Conservation (phyloP, 2,329 filamentous ascomycete genomes). For the Penicillium hesseltinei region DNA sequence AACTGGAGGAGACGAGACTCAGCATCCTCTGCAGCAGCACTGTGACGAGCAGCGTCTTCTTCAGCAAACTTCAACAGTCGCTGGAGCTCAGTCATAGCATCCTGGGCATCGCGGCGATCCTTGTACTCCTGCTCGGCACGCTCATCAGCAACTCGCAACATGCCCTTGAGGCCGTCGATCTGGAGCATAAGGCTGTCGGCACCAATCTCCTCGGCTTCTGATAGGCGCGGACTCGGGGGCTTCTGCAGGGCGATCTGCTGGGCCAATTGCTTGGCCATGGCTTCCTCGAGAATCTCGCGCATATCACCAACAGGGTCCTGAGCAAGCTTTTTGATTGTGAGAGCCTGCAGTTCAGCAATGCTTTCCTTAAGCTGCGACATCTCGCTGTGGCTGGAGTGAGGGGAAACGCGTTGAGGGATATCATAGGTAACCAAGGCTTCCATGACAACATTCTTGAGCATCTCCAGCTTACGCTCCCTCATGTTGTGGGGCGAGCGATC, state of each 20-base stretch:
- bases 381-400: conserved; percentile 34
- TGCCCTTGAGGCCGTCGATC: conserved; percentile 67
- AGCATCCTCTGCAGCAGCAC: conserved; percentile 60
- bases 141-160: conserved; percentile 62
- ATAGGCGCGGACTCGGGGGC: conserved; percentile 43
- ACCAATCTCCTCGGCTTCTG: conserved; percentile 54
- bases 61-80: conserved; percentile 65
- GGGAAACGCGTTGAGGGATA: conserved; percentile 24
- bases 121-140: conserved; percentile 64
- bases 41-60: conserved; percentile 50
- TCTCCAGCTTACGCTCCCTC: conserved; percentile 75
- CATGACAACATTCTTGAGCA: conserved; percentile 67
- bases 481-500: conserved; percentile 67
- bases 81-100: conserved; percentile 70
- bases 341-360: conserved; percentile 41
- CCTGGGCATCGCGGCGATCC: conserved; percentile 65
- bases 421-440: conserved; percentile 60
- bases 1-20: conserved; percentile 62
- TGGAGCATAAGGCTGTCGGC: conserved; percentile 54
- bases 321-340: conserved; percentile 38
- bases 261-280: conserved; percentile 58
- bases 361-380: conserved; percentile 40
- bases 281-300: conserved; percentile 62
- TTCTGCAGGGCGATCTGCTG: conserved; percentile 31
- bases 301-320: conserved; percentile 52